Percentiles rank a stretch among this genome's conserved stretches.
phyloP scores from a whole-genome alignment of 805 yeast genomes.

The Candida ulmi region DNA sequence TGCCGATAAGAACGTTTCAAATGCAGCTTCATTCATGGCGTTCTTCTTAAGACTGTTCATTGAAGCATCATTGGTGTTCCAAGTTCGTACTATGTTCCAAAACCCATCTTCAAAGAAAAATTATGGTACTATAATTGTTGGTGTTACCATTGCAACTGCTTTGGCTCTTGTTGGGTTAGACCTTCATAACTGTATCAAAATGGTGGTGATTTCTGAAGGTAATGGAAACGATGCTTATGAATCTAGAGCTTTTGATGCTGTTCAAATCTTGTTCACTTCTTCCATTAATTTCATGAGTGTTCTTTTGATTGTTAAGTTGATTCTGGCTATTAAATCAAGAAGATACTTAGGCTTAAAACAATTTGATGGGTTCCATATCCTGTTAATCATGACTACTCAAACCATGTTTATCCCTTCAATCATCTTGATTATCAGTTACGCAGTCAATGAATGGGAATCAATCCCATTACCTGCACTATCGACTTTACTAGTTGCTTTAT shows the following conservation, averaged over 20 bases:
- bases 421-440: constrained; percentile 52
- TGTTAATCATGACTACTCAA: constrained; percentile 77
- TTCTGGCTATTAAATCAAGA: constrained; percentile 65
- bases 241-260: constrained; percentile 42
- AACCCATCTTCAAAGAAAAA: constrained; percentile 38
- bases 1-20: constrained; percentile 40
- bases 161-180: constrained; percentile 54
- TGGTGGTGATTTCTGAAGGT: constrained; percentile 25
- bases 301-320: constrained; percentile 58
- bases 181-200: constrained; percentile 43
- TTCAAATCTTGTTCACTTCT: constrained; percentile 59
- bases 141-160: constrained; percentile 39
- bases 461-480: constrained; percentile 48
- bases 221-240: constrained; percentile 17
- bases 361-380: constrained; percentile 75
- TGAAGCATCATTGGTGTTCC: constrained; percentile 64
- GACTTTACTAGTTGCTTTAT: constrained; percentile 56
- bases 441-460: constrained; percentile 27
- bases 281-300: constrained; percentile 61
- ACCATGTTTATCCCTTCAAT: constrained; percentile 76
- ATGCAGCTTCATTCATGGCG: constrained; percentile 58
- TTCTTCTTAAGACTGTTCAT: constrained; percentile 54
- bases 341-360: constrained; percentile 73
- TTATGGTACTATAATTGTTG: constrained; percentile 35
- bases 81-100: constrained; percentile 64